These are phyloP conservation scores for Protostelium mycophagum DNA, from an alignment of 78 protist species.

Conservation along the genomic window DNA sequence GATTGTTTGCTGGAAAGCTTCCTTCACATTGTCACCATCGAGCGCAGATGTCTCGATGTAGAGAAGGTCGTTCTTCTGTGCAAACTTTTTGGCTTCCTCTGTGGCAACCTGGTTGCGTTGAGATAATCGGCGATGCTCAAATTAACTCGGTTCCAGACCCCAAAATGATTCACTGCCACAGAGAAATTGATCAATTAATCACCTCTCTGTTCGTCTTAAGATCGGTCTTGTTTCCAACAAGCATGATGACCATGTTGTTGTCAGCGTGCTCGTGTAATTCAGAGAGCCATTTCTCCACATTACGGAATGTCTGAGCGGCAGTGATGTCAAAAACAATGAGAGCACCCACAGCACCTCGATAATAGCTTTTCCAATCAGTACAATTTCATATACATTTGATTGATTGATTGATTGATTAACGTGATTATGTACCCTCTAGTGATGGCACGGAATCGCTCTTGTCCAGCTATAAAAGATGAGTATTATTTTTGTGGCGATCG, in stretches of 20 bases:
- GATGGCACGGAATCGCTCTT: constrained; percentile 71
- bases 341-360: constrained; percentile 96
- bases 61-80: constrained; percentile 10
- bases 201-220: constrained; percentile 65
- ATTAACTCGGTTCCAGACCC: no score
- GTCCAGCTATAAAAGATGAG: constrained; percentile 65
- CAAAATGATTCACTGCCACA: no score
- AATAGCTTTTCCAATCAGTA: constrained; percentile 38
- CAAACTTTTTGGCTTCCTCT: constrained; percentile 30
- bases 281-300: constrained; percentile 56
- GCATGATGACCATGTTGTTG: constrained; percentile 92
- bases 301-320: constrained; percentile 75
- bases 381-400: no score
- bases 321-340: constrained; percentile 93
- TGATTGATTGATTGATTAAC: constrained; percentile 3
- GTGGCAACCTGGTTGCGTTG: constrained; percentile 6
- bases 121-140: no score
- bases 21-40: constrained; percentile 72
- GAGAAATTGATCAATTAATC: constrained; percentile 22
- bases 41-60: constrained; percentile 75
- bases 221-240: constrained; percentile 96
- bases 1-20: constrained; percentile 51
- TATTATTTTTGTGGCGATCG: neutral
- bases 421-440: constrained; percentile 51
- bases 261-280: constrained; percentile 86